Evolutionary conservation across 441 rosid genomes (phyloP), one percentile per base, ranked within the genome.

Genomic region (Pelargonium australe): DNA sequence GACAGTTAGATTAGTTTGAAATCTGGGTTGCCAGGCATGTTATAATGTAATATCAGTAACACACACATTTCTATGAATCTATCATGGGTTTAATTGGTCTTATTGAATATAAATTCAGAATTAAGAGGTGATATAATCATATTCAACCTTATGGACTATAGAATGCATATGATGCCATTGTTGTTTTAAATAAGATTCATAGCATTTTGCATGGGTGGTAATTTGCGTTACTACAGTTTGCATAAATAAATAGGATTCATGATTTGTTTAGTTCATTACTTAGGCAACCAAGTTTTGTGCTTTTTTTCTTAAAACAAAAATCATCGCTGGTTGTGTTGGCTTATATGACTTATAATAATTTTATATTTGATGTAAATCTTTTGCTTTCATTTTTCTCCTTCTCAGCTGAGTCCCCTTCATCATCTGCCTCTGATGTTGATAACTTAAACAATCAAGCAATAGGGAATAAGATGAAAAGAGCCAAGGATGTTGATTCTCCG

Each of bases 371-470:
- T 61, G 20, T 61, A 28, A 28, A 61, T 5, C 31, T n/a, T 23
- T 61, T 61, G 28, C 34, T 31, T 63, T 31, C 16, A 34, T 63
- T 63, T 63, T 63, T 14, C 66, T 19, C 60, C 31, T 62, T 44
- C 8, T 63, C 41, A 70, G 73, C 28, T 45, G 61, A 61, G 41
- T 70, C 73, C 3, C 73, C 73, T 23, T 44, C 63, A 47, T 69
- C 72, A 40, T 70, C 73, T 19, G 60, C 67, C 12, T 70, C 73
- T 43, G 66, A 63, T 47, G 61, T 70, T 45, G 73, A 70, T 63
- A 63, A 63, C 66, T 49, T 69, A 40, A 69, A 69, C 72, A 69
- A 47, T 63, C 40, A 64, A 23, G 73, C 67, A 61, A 28, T 20
- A 1, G n/a, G 31, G 61, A 67, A 47, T 53, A 70, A 47, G 73